Conservation (phyloP, 2,329 filamentous ascomycete species). For the Bipolaris zeicola region DNA sequence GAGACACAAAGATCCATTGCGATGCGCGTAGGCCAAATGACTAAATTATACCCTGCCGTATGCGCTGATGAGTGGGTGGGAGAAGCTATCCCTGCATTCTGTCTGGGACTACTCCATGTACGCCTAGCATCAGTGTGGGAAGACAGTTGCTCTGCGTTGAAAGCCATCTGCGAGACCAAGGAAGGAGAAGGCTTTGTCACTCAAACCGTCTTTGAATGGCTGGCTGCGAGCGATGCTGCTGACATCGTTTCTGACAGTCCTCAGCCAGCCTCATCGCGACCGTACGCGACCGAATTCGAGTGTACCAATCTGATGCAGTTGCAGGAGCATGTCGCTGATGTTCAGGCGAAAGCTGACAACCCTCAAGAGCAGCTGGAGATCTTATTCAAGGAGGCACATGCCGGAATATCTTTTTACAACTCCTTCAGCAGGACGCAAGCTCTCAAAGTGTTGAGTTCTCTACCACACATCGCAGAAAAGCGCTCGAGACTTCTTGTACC, state of each 20-base stretch:
- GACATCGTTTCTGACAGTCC: slow-evolving; percentile 12
- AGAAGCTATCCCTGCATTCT: slow-evolving; percentile 76
- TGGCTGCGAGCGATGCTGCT: slow-evolving; percentile 48
- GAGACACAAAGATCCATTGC: slow-evolving; percentile 77
- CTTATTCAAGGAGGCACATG: slow-evolving; percentile 69
- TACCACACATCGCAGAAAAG: slow-evolving; percentile 82
- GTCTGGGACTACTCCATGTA: slow-evolving; percentile 87
- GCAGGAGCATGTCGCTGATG: slow-evolving; percentile 26
- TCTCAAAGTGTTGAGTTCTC: slow-evolving; percentile 74
- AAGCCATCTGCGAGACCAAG: slow-evolving; percentile 72
- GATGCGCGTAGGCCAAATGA: slow-evolving; percentile 84
- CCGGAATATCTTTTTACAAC: slow-evolving; percentile 57
- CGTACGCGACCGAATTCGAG: slow-evolving; percentile 74
- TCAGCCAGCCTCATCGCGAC: slow-evolving; percentile 23
- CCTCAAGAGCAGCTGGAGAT: slow-evolving; percentile 62
- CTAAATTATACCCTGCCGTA: slow-evolving; percentile 65
- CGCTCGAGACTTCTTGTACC: slow-evolving; percentile 84
- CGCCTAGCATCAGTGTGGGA: slow-evolving; percentile 87
- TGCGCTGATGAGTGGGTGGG: slow-evolving; percentile 68
- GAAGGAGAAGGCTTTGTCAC: slow-evolving; percentile 75
- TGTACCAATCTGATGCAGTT: slow-evolving; percentile 74
- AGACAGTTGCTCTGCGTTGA: slow-evolving; percentile 75
- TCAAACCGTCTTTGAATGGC: slow-evolving; percentile 77
- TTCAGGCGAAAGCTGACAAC: slow-evolving; percentile 23
- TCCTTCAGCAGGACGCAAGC: slow-evolving; percentile 74